Evolutionary conservation across 495 filamentous ascomycete genomes (phyloP).

Genomic region (Terfezia claveryi): DNA sequence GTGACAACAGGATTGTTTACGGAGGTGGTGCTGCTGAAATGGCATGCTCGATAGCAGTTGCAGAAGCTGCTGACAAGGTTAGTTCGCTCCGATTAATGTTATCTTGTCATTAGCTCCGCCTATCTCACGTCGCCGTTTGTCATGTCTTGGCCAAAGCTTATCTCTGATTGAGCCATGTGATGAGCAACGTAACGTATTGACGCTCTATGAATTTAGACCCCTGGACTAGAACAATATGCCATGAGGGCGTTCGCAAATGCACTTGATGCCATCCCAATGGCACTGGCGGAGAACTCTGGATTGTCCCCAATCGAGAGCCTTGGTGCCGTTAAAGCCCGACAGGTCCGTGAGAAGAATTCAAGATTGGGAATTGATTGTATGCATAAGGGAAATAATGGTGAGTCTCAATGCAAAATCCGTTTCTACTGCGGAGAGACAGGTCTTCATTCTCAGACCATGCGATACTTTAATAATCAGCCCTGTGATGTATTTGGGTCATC

Average conservation of each 20-base stretch:
- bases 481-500: not conserved
- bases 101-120: not conserved
- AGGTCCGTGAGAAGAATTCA: constrained; percentile 72
- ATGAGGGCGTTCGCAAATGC: constrained; percentile 97
- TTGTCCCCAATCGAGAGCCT: constrained; percentile 88
- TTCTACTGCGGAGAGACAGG: no score
- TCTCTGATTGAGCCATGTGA: not conserved
- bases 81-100: constrained; percentile 1
- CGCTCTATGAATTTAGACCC: constrained; percentile 31
- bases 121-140: not conserved
- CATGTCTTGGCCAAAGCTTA: not conserved
- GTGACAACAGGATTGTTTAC: constrained; percentile 95
- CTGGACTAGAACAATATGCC: constrained; percentile 89
- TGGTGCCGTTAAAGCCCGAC: constrained; percentile 81
- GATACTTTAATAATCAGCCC: no score
- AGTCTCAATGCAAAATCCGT: constrained; percentile 7
- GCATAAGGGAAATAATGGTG: constrained; percentile 71
- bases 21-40: constrained; percentile 95
- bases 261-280: constrained; percentile 86
- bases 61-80: constrained; percentile 79
- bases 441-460: no score
- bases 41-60: constrained; percentile 86
- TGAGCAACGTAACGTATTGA: no score
- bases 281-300: constrained; percentile 90
- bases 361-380: constrained; percentile 94